Conservation (phyloP, 371 early-diverging fungal genomes). For the Rhizomucor pusillus region DNA sequence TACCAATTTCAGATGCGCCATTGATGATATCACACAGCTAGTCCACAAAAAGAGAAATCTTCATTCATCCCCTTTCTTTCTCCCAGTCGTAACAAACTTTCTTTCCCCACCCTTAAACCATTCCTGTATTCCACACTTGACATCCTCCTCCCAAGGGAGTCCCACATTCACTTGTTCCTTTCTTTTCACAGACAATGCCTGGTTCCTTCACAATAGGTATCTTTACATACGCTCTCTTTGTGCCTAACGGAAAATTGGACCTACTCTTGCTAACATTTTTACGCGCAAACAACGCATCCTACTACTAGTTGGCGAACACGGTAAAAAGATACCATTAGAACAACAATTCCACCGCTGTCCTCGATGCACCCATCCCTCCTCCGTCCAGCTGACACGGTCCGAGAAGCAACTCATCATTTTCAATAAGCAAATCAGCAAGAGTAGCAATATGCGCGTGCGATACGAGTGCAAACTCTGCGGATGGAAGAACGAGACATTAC, state of each 20-base stretch:
- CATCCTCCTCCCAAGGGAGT: too few relatives aligned
- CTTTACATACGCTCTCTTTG: too few relatives aligned
- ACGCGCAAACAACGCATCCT: neutral
- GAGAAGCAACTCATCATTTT: slow-evolving; percentile 36
- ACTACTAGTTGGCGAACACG: slow-evolving; percentile 30
- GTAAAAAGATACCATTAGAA: slow-evolving; percentile 36
- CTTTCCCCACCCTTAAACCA: too few relatives aligned
- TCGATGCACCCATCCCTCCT: slow-evolving; percentile 27
- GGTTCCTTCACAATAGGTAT: neutral
- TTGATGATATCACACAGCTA: too few relatives aligned
- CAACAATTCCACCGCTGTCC: slow-evolving; percentile 42
- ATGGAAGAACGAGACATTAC: slow-evolving; percentile 31
- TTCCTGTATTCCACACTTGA: too few relatives aligned
- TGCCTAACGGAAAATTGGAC: neutral
- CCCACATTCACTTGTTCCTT: neutral
- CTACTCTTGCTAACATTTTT: neutral
- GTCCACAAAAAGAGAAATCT: too few relatives aligned
- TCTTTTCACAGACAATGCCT: neutral
- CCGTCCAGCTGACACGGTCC: slow-evolving; percentile 39
- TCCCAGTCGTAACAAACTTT: too few relatives aligned
- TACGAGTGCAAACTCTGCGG: slow-evolving; percentile 29
- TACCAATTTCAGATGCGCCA: too few relatives aligned
- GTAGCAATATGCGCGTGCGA: slow-evolving; percentile 32
- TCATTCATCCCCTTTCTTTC: too few relatives aligned
- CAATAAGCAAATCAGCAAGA: slow-evolving; percentile 28